Evolutionary conservation across 441 rosid genomes (phyloP).

Genomic region (Populus hybrid): DNA sequence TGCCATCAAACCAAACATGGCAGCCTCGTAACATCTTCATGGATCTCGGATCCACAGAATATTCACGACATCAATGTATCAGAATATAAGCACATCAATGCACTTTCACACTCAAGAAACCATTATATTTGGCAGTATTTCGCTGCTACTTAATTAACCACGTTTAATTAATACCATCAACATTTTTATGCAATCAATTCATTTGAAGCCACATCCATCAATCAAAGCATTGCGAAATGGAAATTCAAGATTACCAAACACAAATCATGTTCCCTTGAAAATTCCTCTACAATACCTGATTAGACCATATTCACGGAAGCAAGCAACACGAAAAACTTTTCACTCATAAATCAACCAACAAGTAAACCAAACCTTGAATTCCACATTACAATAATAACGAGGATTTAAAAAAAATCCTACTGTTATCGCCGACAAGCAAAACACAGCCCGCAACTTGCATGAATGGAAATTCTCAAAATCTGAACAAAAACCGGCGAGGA

Average conservation of each 20-base stretch:
- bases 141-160: background rate
- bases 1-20: background rate
- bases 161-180: background rate
- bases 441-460: too few species aligned
- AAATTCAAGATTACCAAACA: background rate
- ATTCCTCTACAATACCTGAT: background rate
- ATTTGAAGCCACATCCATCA: background rate
- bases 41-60: background rate
- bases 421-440: too few species aligned
- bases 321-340: background rate
- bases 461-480: background rate
- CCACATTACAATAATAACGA: background rate
- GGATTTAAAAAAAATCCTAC: background rate
- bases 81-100: background rate
- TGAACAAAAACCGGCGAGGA: background rate
- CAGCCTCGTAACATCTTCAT: background rate
- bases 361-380: background rate
- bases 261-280: background rate
- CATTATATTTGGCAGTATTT: background rate
- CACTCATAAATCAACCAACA: background rate
- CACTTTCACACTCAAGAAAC: background rate
- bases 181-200: background rate
- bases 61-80: background rate
- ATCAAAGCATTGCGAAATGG: background rate
- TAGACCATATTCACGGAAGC: background rate